Percentiles rank a stretch among this genome's conserved stretches.
phyloP scores from a whole-genome alignment of 78 protist genomes.

The Paratrimastix pyriformis region DNA sequence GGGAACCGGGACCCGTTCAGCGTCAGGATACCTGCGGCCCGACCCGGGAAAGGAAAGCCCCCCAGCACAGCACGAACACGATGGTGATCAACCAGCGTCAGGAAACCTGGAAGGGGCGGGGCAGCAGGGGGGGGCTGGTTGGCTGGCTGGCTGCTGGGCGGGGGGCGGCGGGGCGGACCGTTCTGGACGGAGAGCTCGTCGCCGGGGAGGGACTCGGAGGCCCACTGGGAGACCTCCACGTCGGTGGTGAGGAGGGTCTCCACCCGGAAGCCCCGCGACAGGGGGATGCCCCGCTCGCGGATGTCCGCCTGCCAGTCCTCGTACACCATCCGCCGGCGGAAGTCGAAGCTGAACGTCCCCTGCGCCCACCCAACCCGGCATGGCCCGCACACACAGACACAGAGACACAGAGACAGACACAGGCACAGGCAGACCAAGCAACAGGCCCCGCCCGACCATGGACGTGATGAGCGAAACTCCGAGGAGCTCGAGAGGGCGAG shows the following conservation, averaged over 20 bases:
- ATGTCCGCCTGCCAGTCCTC: conserved; percentile 39
- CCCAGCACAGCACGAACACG: no score
- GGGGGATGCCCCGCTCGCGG: conserved; percentile 29
- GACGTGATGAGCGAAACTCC: not conserved
- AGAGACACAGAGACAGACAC: not conserved
- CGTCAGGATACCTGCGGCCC: conserved; percentile 36
- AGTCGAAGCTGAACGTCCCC: conserved; percentile 55
- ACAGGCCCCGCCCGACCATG: no score
- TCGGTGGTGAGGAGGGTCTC: conserved; percentile 49
- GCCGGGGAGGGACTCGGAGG: conserved; percentile 24
- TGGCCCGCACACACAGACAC: no score
- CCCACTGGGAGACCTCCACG: conserved; percentile 53
- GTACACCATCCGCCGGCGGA: conserved; percentile 27
- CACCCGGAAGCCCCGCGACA: conserved; percentile 33
- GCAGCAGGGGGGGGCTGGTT: no score
- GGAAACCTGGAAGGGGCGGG: no score
- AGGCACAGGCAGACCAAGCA: not conserved
- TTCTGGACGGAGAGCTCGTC: conserved; percentile 35
- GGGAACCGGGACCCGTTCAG: conserved; percentile 6
- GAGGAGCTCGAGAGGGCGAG: no score
- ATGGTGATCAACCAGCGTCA: no score
- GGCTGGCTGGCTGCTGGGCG: no score
- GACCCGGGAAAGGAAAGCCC: no score
- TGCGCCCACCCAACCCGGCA: no score
- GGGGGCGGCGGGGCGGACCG: no score